Evolutionary conservation across 768 basidiomycete genomes (phyloP).

Genomic region (Mycena polygramma): DNA sequence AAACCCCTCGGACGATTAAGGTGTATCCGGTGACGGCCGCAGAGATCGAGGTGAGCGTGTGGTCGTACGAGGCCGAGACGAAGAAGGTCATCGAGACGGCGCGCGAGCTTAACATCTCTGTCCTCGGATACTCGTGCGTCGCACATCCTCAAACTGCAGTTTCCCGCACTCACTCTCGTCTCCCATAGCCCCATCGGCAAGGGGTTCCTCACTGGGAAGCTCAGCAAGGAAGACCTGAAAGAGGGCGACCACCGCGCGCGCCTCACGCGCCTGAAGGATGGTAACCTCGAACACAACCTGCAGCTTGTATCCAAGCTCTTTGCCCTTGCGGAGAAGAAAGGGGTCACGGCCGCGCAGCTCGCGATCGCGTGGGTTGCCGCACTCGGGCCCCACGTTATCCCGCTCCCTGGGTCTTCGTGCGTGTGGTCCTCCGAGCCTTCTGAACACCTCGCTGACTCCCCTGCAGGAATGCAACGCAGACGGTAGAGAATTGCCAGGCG

Average conservation of each 20-base stretch:
- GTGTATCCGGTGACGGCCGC: slow-evolving; percentile 5
- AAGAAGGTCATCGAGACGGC: slow-evolving; percentile 68
- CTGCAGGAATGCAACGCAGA: slow-evolving; percentile 42
- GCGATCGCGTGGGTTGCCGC: slow-evolving; percentile 57
- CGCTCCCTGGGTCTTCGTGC: slow-evolving; percentile 63
- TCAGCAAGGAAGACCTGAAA: neutral
- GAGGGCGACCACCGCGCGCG: slow-evolving; percentile 54
- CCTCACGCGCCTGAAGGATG: slow-evolving; percentile 59
- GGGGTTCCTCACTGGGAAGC: slow-evolving; percentile 5
- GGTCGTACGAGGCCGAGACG: slow-evolving; percentile 67
- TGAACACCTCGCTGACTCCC: neutral
- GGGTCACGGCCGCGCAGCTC: slow-evolving; percentile 57
- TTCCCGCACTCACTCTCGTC: neutral
- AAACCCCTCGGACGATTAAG: neutral
- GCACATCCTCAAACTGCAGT: neutral
- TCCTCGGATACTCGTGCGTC: slow-evolving; percentile 6
- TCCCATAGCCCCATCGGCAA: slow-evolving; percentile 7
- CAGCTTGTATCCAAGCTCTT: slow-evolving; percentile 56
- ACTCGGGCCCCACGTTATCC: slow-evolving; percentile 58
- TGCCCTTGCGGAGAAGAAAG: slow-evolving; percentile 57
- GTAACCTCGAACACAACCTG: slow-evolving; percentile 58
- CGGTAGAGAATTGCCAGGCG: slow-evolving; percentile 59
- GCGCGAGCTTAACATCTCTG: slow-evolving; percentile 52
- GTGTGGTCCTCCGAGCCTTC: slow-evolving; percentile 12
- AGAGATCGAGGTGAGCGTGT: slow-evolving; percentile 46